phyloP scores from a whole-genome alignment of 768 basidiomycete genomes.

The Rhodocollybia butyracea region DNA sequence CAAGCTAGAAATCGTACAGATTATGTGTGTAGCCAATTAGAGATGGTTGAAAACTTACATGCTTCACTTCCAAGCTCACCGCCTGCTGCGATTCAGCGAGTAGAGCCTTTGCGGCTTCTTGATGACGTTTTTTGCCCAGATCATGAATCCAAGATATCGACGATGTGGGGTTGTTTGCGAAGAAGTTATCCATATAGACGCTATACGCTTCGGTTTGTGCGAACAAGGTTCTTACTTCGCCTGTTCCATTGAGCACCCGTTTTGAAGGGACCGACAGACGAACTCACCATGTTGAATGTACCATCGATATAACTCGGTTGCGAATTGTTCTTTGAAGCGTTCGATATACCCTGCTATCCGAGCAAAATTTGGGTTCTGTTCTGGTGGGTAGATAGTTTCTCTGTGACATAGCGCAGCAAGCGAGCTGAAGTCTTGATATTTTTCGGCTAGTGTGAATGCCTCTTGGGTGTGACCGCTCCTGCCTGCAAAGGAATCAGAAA shows the following conservation, averaged over 20 bases:
- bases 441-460: conserved; percentile 83
- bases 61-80: conserved; percentile 62
- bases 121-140: conserved; percentile 65
- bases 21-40: not conserved
- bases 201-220: conserved; percentile 64
- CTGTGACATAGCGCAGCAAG: conserved; percentile 83
- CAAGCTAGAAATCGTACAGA: conserved; percentile 50
- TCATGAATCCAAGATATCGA: conserved; percentile 87
- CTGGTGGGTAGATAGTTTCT: conserved; percentile 57
- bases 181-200: conserved; percentile 69
- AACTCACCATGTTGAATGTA: conserved; percentile 82
- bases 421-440: conserved; percentile 80
- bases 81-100: conserved; percentile 58
- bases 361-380: conserved; percentile 58
- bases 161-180: conserved; percentile 54
- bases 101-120: conserved; percentile 61
- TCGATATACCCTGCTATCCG: conserved; percentile 73
- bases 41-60: conserved; percentile 47
- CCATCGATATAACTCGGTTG: conserved; percentile 88
- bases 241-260: conserved; percentile 30
- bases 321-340: conserved; percentile 78
- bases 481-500: conserved; percentile 38
- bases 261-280: not conserved
- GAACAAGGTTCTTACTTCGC: conserved; percentile 80
- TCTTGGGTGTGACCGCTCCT: conserved; percentile 58